Evolutionary conservation across 2,329 filamentous ascomycete genomes (phyloP), one percentile per base, ranked within the genome.

Genomic region (Colletotrichum sojae): DNA sequence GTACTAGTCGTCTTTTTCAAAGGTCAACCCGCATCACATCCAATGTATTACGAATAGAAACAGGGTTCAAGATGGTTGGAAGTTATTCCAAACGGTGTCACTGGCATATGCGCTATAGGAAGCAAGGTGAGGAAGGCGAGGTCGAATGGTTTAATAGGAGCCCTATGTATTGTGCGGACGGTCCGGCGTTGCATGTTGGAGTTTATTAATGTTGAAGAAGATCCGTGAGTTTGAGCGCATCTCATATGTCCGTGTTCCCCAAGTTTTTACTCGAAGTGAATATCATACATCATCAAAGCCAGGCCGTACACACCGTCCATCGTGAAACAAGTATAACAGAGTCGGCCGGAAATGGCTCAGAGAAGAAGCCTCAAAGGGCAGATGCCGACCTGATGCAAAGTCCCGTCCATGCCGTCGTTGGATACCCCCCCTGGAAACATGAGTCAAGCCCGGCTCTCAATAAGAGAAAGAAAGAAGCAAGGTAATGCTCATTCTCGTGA

Each of bases 91-190:
- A 72, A 25, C 86, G 84, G 0, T 81, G 80, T 16, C 83, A 82
- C 18, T 93, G 90, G 90, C 90, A 93, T 77, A 92, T 93, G 91
- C 92, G 90, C 73, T 92, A 92, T 80, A 91, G 90, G 1, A 82
- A 82, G 59, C 73, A 81, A 45, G 87, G 83, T 0, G 90, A 92
- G 75, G 85, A 88, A 74, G 76, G 78, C 6, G 87, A 86, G 73
- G 77, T 72, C 8, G 48, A 20, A 6, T 74, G 71, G 74, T 72
- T 75, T 40, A 39, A 48, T 13, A 71, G 45, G 31, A 72, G 73
- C 52, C 72, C 72, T 18, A 45, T 76, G 46, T 75, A 75, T 31
- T 72, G 71, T 10, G 57, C 71, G 25, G 4, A 58, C 16, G 71
- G 68, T 6, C 69, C 71, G 1, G 62, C 46, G 13, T 15, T 73